Percentiles rank a stretch among this genome's conserved stretches.
Conservation (phyloP, 257 asterid genomes). For the Solanum sitiens region DNA sequence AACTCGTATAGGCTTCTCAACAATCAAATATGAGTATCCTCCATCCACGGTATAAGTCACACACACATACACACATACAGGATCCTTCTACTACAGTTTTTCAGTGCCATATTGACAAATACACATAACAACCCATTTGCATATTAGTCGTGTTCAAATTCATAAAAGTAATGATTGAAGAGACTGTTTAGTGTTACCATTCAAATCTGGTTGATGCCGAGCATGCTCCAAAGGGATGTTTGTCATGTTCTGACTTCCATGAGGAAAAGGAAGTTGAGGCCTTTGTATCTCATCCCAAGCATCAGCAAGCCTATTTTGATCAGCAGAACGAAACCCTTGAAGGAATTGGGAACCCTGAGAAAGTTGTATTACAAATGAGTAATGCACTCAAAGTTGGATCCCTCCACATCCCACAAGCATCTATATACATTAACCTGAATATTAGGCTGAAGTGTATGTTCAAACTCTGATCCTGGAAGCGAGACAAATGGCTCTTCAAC, state of each 20-base stretch:
- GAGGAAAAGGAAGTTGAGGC: conserved; percentile 48
- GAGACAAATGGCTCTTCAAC: conserved; percentile 51
- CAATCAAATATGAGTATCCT: not conserved
- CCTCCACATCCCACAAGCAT: not conserved
- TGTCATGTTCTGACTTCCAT: conserved; percentile 33
- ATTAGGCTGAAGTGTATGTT: conserved; percentile 50
- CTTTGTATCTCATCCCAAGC: conserved; percentile 91
- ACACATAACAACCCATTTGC: not conserved
- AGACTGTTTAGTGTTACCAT: conserved; percentile 36
- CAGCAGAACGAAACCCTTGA: conserved; percentile 67
- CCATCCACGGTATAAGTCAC: not conserved
- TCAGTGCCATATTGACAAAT: not conserved
- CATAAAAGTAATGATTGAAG: not conserved
- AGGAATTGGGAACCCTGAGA: conserved; percentile 77
- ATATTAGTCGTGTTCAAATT: not conserved
- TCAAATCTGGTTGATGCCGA: conserved; percentile 45
- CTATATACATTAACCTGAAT: conserved; percentile 44
- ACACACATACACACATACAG: not conserved
- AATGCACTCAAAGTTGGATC: not conserved
- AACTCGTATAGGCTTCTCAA: not conserved
- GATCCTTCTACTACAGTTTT: not conserved
- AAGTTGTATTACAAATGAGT: not conserved
- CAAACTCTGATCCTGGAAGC: conserved; percentile 87
- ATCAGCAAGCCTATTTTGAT: conserved; percentile 70
- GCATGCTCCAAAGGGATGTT: conserved; percentile 53